A percentile compares a stretch with the other conserved stretches of the same genome.
Evolutionary conservation across 257 asterid genomes (phyloP).

Genomic region (Salvia rosmarinus): DNA sequence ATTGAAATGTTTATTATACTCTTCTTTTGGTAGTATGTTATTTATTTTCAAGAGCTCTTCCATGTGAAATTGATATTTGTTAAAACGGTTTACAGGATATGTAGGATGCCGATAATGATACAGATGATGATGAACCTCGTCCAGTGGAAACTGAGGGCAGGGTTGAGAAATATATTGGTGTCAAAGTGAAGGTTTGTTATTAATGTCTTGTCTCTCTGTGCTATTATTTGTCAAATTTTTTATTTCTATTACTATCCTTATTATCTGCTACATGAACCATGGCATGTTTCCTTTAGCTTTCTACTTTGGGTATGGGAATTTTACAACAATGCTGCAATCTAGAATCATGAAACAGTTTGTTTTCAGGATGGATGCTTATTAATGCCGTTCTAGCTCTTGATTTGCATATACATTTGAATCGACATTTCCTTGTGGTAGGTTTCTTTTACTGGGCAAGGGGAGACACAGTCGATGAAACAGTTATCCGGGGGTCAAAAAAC

Average conservation of each 20-base stretch:
- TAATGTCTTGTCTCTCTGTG: constrained; percentile 22
- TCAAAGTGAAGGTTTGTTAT: constrained; percentile 87
- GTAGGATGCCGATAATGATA: constrained; percentile 71
- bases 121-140: constrained; percentile 85
- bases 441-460: constrained; percentile 98
- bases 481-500: constrained; percentile 99
- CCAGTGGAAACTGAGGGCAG: constrained; percentile 79
- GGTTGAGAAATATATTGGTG: constrained; percentile 94
- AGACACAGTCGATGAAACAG: constrained; percentile 97
- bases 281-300: constrained; percentile 24
- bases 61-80: constrained; percentile 4
- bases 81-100: constrained; percentile 60
- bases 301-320: not conserved
- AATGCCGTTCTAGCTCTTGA: not conserved
- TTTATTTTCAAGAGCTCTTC: constrained; percentile 8
- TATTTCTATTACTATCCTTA: constrained; percentile 19
- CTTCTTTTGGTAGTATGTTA: constrained; percentile 2
- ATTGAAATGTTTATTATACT: not conserved
- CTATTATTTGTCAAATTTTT: not conserved
- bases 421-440: constrained; percentile 53
- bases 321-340: constrained; percentile 1
- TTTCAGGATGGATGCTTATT: constrained; percentile 4
- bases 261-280: constrained; percentile 15
- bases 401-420: constrained; percentile 25
- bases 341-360: not conserved